phyloP scores from a whole-genome alignment of 2,329 filamentous ascomycete genomes.

The Tolypocladium pustulatum region DNA sequence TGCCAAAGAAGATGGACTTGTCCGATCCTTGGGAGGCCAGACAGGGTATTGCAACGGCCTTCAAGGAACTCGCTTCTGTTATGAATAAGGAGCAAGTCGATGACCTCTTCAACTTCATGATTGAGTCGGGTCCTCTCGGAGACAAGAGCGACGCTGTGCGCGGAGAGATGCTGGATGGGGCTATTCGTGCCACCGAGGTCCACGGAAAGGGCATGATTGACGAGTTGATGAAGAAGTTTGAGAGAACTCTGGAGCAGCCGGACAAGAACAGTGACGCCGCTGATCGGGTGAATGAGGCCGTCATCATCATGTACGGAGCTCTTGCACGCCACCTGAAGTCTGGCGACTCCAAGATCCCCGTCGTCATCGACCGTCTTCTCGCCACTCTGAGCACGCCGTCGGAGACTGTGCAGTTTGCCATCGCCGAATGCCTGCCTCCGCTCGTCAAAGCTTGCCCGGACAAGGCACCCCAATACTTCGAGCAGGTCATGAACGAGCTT shows the following conservation, averaged over 20 bases:
- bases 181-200: conserved; percentile 66
- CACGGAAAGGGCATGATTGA: conserved; percentile 79
- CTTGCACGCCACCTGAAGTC: conserved; percentile 75
- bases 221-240: conserved; percentile 84
- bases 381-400: conserved; percentile 87
- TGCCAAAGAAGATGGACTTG: conserved; percentile 81
- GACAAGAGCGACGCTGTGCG: conserved; percentile 71
- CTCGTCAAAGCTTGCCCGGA: conserved; percentile 73
- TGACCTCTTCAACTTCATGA: conserved; percentile 72
- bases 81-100: conserved; percentile 63
- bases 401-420: conserved; percentile 92
- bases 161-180: conserved; percentile 84
- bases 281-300: conserved; percentile 90
- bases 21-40: conserved; percentile 86
- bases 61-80: conserved; percentile 66
- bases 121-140: conserved; percentile 76
- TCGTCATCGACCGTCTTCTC: conserved; percentile 77
- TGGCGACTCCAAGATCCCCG: conserved; percentile 79
- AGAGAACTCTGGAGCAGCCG: conserved; percentile 74
- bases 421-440: conserved; percentile 86
- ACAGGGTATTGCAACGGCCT: conserved; percentile 79
- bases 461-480: conserved; percentile 69
- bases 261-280: conserved; percentile 72
- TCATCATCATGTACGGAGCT: conserved; percentile 95
- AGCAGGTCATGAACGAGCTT: conserved; percentile 72